phyloP scores from a whole-genome alignment of 1,284 basidiomycete species.

The Vanrija humicola region DNA sequence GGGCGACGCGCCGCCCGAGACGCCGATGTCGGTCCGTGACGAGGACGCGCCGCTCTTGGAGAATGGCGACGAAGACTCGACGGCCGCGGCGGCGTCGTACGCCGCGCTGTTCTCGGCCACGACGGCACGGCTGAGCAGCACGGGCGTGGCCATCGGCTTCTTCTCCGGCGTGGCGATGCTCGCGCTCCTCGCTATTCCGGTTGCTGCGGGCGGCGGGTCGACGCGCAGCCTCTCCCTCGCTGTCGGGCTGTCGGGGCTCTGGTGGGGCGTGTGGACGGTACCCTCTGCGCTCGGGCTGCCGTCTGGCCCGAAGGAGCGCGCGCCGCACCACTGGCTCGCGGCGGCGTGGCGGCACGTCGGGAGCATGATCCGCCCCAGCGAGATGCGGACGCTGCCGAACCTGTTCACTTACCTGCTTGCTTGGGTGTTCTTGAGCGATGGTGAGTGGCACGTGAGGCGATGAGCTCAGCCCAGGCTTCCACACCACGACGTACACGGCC shows the following conservation, averaged over 20 bases:
- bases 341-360: slow-evolving; percentile 38
- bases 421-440: slow-evolving; percentile 88
- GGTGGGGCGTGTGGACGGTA: slow-evolving; percentile 77
- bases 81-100: slow-evolving; percentile 45
- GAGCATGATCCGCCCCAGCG: slow-evolving; percentile 63
- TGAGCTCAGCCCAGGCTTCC: slow-evolving; percentile 33
- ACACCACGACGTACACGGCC: slow-evolving; percentile 44
- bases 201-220: slow-evolving; percentile 62
- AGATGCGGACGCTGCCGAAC: slow-evolving; percentile 69
- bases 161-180: slow-evolving; percentile 63
- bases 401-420: slow-evolving; percentile 82
- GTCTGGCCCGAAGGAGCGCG: slow-evolving; percentile 13
- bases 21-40: background rate
- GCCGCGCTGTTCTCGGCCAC: slow-evolving; percentile 60
- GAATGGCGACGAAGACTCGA: slow-evolving; percentile 5
- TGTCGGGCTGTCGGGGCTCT: slow-evolving; percentile 71
- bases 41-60: slow-evolving; percentile 17
- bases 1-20: background rate
- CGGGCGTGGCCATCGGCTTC: slow-evolving; percentile 80
- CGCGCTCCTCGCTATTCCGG: slow-evolving; percentile 69
- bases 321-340: slow-evolving; percentile 18
- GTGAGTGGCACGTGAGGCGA: slow-evolving; percentile 48
- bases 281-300: slow-evolving; percentile 72
- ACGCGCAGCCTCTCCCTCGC: slow-evolving; percentile 71
- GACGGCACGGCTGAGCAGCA: slow-evolving; percentile 72